These are phyloP conservation scores for Rhynchosporium secalis DNA, from an alignment of 2,329 filamentous ascomycete species.

Conservation along the genomic window DNA sequence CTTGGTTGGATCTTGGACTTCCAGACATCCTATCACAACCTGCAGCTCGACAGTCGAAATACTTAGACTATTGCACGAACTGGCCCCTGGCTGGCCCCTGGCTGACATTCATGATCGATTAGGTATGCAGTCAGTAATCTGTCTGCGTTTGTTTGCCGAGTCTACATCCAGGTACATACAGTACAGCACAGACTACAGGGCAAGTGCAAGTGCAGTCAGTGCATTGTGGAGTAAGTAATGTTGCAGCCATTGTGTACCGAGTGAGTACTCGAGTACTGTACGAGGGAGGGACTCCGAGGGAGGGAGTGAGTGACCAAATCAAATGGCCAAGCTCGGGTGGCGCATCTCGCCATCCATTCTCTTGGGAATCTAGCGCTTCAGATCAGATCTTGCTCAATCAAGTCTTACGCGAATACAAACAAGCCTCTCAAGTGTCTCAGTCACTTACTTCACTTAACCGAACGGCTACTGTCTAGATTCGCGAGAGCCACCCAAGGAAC, in stretches of 20 bases:
- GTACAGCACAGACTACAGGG: too few relatives aligned
- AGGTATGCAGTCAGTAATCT: not conserved
- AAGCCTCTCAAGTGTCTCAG: too few relatives aligned
- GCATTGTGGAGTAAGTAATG: too few relatives aligned
- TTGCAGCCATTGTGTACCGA: too few relatives aligned
- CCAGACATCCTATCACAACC: not conserved
- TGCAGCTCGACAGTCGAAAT: not conserved
- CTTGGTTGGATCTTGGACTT: not conserved
- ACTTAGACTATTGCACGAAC: too few relatives aligned
- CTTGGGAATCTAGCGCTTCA: not conserved
- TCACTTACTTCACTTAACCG: too few relatives aligned
- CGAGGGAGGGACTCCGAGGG: too few relatives aligned
- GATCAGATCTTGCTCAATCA: too few relatives aligned
- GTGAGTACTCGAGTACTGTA: too few relatives aligned
- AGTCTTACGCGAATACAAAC: too few relatives aligned
- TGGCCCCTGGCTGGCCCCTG: too few relatives aligned
- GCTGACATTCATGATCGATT: not conserved
- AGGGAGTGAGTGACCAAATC: not conserved
- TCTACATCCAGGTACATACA: not conserved
- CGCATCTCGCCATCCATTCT: conserved; percentile 8
- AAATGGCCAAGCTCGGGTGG: conserved; percentile 12
- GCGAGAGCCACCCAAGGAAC: conserved; percentile 3
- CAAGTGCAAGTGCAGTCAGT: too few relatives aligned
- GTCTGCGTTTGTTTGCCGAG: not conserved
- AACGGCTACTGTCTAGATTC: not conserved